Evolutionary conservation across 169 alveolate genomes (phyloP).

Genomic region (Plasmodium vinckei): DNA sequence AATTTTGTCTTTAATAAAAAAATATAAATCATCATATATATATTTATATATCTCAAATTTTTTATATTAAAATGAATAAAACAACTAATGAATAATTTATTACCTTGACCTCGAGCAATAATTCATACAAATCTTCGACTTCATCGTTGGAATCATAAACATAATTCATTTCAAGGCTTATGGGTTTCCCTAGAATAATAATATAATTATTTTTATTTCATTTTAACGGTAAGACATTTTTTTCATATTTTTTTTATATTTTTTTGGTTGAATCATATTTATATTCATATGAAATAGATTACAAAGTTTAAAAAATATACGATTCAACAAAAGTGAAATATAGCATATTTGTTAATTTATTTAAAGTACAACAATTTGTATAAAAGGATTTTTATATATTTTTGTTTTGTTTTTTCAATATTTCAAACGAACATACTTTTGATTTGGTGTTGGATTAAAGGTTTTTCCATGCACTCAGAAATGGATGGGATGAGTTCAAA

Average conservation of each 20-base stretch:
- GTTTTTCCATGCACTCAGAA: conserved; percentile 95
- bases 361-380: too few relatives aligned
- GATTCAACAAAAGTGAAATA: too few relatives aligned
- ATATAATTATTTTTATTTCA: conserved; percentile 6
- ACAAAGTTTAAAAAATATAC: too few relatives aligned
- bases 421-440: conserved; percentile 77
- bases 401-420: conserved; percentile 14
- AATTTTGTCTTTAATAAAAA: conserved; percentile 39
- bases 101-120: conserved; percentile 81
- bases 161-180: conserved; percentile 88
- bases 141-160: conserved; percentile 91
- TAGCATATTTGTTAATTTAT: too few relatives aligned
- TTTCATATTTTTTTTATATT: background rate
- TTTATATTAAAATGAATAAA: too few relatives aligned
- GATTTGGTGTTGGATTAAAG: conserved; percentile 86
- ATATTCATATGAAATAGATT: too few relatives aligned
- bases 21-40: conserved; percentile 1
- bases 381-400: too few relatives aligned
- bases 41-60: background rate
- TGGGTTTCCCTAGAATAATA: conserved; percentile 84
- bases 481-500: conserved; percentile 93
- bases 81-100: background rate
- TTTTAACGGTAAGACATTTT: background rate
- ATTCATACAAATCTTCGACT: conserved; percentile 94
- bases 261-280: conserved; percentile 6